Evolutionary conservation across 2,329 filamentous ascomycete genomes (phyloP).

Genomic region (Penicillium sp.): DNA sequence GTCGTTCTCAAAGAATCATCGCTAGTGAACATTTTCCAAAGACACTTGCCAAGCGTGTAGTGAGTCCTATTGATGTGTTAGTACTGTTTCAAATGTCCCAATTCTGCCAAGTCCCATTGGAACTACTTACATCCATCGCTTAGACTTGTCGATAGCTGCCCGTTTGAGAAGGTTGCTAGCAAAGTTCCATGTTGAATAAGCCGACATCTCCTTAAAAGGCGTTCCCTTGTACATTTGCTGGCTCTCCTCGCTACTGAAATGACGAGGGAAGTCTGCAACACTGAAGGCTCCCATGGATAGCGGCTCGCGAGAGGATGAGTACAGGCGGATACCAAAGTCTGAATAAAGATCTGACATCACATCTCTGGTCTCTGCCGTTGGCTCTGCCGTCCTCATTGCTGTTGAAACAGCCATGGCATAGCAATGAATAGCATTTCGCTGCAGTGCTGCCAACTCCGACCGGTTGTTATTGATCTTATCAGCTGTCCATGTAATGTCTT

Average conservation of each 20-base stretch:
- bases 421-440: slow-evolving; percentile 80
- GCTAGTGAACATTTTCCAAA: slow-evolving; percentile 67
- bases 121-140: slow-evolving; percentile 60
- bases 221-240: slow-evolving; percentile 58
- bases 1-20: slow-evolving; percentile 43
- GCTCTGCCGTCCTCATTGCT: slow-evolving; percentile 58
- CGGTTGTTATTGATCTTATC: slow-evolving; percentile 88
- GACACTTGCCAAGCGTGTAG: slow-evolving; percentile 69
- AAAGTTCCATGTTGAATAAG: slow-evolving; percentile 65
- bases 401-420: slow-evolving; percentile 68
- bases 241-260: slow-evolving; percentile 56
- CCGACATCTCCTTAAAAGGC: slow-evolving; percentile 58
- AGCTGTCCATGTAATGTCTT: slow-evolving; percentile 82
- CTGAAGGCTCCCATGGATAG: slow-evolving; percentile 67
- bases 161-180: slow-evolving; percentile 61
- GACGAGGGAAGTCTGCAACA: slow-evolving; percentile 61
- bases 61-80: slow-evolving; percentile 51
- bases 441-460: slow-evolving; percentile 69
- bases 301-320: slow-evolving; percentile 67
- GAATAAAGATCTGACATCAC: slow-evolving; percentile 66
- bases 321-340: slow-evolving; percentile 68
- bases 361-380: slow-evolving; percentile 52
- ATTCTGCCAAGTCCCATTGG: not conserved
- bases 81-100: slow-evolving; percentile 3
- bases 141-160: slow-evolving; percentile 58